phyloP scores from a whole-genome alignment of 2,329 filamentous ascomycete genomes.

The Aspergillus intermedius region DNA sequence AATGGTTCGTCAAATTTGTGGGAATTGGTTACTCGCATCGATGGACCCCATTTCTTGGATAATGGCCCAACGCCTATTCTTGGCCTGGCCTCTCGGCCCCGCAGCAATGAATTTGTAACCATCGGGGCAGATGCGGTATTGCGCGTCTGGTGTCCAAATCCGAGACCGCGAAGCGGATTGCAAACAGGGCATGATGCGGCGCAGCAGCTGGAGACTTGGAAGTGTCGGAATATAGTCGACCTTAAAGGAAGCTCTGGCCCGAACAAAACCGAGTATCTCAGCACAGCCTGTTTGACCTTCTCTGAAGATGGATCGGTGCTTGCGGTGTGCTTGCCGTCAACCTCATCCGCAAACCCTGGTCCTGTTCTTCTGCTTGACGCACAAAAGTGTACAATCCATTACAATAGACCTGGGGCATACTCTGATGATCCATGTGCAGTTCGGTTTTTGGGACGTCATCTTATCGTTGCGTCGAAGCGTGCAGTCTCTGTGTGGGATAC shows the following conservation, averaged over 20 bases:
- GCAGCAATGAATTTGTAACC: conserved; percentile 68
- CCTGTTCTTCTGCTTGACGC: conserved; percentile 72
- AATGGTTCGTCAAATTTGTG: conserved; percentile 52
- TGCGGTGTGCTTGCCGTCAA: conserved; percentile 50
- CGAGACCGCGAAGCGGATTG: conserved; percentile 62
- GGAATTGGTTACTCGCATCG: conserved; percentile 74
- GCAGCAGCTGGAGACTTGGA: conserved; percentile 65
- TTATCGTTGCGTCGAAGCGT: conserved; percentile 68
- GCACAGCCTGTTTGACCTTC: conserved; percentile 63
- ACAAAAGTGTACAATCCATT: conserved; percentile 58
- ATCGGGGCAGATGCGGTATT: conserved; percentile 74
- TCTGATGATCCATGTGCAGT: conserved; percentile 60
- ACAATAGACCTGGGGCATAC: conserved; percentile 62
- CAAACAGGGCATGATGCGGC: conserved; percentile 43
- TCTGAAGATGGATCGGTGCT: conserved; percentile 79
- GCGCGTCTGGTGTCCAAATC: conserved; percentile 73
- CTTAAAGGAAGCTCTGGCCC: conserved; percentile 35
- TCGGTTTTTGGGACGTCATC: conserved; percentile 63
- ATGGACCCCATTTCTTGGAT: conserved; percentile 66
- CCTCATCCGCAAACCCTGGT: conserved; percentile 47
- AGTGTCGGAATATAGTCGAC: conserved; percentile 53
- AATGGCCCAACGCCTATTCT: conserved; percentile 55
- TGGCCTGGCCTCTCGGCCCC: conserved; percentile 65
- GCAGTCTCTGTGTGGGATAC: conserved; percentile 73
- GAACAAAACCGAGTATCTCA: conserved; percentile 26